These are phyloP conservation scores for Corylus heterophylla DNA, from an alignment of 306 rosid genomes.

Conservation along the genomic window DNA sequence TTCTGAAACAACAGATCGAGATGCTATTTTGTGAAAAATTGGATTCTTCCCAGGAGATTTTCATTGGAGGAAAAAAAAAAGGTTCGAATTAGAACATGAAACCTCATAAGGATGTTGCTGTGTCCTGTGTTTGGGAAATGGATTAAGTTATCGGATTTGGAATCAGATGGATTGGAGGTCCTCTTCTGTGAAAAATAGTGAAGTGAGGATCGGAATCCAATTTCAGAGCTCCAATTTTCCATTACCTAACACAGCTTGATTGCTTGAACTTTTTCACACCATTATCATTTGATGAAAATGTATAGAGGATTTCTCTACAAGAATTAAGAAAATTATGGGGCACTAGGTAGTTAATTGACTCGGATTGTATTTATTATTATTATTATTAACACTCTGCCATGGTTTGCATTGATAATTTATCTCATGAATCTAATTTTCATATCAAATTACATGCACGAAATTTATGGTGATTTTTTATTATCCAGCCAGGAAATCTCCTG, in stretches of 20 bases:
- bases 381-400: background rate
- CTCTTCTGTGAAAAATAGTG: background rate
- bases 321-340: background rate
- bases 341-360: background rate
- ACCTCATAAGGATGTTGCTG: background rate
- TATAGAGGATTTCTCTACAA: background rate
- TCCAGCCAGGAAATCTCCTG: slow-evolving; percentile 77
- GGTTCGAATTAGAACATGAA: background rate
- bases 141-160: background rate
- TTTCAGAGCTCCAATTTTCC: background rate
- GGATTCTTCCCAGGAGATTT: slow-evolving; percentile 2
- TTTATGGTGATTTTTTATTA: slow-evolving; percentile 25
- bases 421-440: background rate
- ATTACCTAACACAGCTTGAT: background rate
- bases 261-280: background rate
- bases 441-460: background rate
- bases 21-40: background rate
- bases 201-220: background rate
- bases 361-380: background rate
- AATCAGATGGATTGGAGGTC: background rate
- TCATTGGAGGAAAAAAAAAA: background rate
- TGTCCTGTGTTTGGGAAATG: background rate
- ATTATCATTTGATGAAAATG: too few relatives aligned
- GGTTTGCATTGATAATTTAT: background rate
- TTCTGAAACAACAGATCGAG: background rate